Percentiles rank a stretch among this genome's conserved stretches.
These are phyloP conservation scores for Eimeria maxima DNA, from an alignment of 169 alveolate species.

Conservation along the genomic window DNA sequence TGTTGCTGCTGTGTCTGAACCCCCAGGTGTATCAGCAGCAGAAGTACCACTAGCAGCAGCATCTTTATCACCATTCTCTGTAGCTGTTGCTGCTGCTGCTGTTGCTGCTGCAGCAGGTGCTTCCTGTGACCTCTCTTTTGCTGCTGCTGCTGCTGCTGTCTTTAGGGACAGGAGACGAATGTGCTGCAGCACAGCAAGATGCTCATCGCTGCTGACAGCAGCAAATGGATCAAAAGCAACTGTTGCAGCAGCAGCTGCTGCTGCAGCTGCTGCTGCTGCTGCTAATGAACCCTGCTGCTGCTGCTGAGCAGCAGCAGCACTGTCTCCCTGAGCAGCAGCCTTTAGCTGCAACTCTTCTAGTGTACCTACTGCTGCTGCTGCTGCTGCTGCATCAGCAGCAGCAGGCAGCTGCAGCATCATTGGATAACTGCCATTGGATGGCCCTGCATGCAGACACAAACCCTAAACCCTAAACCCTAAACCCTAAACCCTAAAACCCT, in stretches of 20 bases:
- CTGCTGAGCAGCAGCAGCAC: no score
- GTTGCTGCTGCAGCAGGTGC: neutral
- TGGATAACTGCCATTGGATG: neutral
- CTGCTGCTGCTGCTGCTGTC: slow-evolving; percentile 21
- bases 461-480: neutral
- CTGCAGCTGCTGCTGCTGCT: neutral
- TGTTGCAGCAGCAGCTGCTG: neutral
- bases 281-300: no score
- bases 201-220: slow-evolving; percentile 13
- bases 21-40: neutral
- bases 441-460: neutral
- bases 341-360: neutral
- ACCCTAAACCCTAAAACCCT: neutral
- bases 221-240: neutral
- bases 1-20: neutral
- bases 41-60: neutral
- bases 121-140: neutral
- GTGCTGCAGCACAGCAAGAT: slow-evolving; percentile 10
- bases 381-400: no score
- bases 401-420: neutral
- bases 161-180: neutral
- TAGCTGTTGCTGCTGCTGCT: neutral
- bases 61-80: neutral
- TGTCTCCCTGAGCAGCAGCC: neutral
- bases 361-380: no score